Base-by-base conservation (phyloP, 2,329 filamentous ascomycete genomes). In the Alternaria atra region DNA sequence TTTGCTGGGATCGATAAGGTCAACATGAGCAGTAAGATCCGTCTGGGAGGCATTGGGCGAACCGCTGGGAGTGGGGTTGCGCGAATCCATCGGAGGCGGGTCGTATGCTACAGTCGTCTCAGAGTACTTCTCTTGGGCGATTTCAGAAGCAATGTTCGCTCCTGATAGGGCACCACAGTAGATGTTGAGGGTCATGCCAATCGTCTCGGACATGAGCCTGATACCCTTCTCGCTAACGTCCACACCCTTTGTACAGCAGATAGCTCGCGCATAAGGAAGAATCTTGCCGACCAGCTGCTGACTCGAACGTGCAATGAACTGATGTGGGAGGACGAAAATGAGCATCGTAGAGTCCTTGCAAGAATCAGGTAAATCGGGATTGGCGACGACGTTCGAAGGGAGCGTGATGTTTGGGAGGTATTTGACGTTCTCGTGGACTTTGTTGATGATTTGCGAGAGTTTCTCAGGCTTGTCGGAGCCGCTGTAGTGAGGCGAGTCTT, bases 221-320 rank as follows among this genome's bases (percentile, higher is more conserved):
- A 98, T 89, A 56, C 91, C 92, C 52, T 92, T 89, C 73, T 94
- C 91, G 4, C 91, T 90, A 34, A 99, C 95, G 70, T 97, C 91
- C 63, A 99, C 94, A 70, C 95, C 95, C 85, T 99, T 99, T 83
- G 98, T 97, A 81, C 95, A 99, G 77, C 93, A 97, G 75, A 99
- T 93, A 60, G 93, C 95, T 65, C 96, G 89, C 27, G 95, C 94
- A 73, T 89, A 98, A 6, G 95, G 95, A 30, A 97, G 82, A 67
- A 97, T 96, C 73, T 97, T 90, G 62, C 94, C 95, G 74, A 90
- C 86, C 64, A 99, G 85, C 77, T 93, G 89, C 66, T 91, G 86
- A 83, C 94, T 97, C 63, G 94, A 91, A 65, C 90, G 90, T 76
- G 87, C 87, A 75, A 99, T 97, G 79, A 99, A 99, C 80, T 97